phyloP scores from a whole-genome alignment of 106 monocot species.

The Dioscorea dumetorum region DNA sequence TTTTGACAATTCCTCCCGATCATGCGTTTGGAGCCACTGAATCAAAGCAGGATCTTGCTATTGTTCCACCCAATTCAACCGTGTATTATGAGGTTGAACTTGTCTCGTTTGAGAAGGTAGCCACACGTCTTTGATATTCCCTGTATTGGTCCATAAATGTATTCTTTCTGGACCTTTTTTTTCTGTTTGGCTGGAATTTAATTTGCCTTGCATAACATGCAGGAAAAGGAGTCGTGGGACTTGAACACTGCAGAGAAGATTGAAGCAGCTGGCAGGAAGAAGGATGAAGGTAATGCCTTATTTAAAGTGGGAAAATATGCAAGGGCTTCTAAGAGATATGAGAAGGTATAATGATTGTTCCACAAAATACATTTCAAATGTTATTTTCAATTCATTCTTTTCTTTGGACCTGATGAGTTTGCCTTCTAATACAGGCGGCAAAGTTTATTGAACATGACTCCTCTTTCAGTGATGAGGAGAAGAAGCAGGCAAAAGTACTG shows the following conservation, averaged over 20 bases:
- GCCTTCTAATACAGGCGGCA: slow-evolving; percentile 17
- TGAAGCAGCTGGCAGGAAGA: slow-evolving; percentile 50
- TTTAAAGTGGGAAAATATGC: slow-evolving; percentile 50
- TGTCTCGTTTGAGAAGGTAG: slow-evolving; percentile 82
- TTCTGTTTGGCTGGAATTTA: neutral
- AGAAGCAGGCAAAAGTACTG: slow-evolving; percentile 37
- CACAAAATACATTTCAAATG: too few relatives aligned
- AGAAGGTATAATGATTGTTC: slow-evolving; percentile 26
- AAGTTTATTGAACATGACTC: slow-evolving; percentile 46
- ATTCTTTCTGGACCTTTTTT: neutral
- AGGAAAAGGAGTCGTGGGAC: slow-evolving; percentile 87
- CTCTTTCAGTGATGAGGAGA: slow-evolving; percentile 58
- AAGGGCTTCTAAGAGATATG: slow-evolving; percentile 62
- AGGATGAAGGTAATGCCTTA: slow-evolving; percentile 51
- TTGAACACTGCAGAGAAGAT: slow-evolving; percentile 55
- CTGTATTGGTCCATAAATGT: neutral
- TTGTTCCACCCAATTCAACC: slow-evolving; percentile 69
- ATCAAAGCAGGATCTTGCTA: slow-evolving; percentile 69
- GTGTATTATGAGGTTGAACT: slow-evolving; percentile 77
- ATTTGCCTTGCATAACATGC: neutral
- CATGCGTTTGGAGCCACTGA: slow-evolving; percentile 57
- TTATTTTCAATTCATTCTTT: neutral
- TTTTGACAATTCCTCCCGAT: slow-evolving; percentile 77
- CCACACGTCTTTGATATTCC: neutral
- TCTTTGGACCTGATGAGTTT: neutral